Percentiles rank a stretch among this genome's conserved stretches.
phyloP scores from a whole-genome alignment of 345 rosid genomes.

The Salix exigua region DNA sequence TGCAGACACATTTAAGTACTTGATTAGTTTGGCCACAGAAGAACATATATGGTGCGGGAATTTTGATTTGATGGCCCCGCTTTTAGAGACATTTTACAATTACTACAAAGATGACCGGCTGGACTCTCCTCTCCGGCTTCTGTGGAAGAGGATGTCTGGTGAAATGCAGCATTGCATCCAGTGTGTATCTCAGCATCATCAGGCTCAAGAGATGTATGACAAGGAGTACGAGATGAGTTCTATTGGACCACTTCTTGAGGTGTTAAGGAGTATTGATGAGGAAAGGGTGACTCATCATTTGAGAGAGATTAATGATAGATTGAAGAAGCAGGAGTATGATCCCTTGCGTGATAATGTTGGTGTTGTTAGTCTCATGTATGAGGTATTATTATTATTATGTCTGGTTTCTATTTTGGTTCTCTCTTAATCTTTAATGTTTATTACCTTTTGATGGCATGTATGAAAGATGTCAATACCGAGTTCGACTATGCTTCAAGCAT shows the following conservation, averaged over 20 bases:
- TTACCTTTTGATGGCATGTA: background rate
- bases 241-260: constrained; percentile 78
- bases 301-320: constrained; percentile 55
- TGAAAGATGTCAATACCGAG: no score
- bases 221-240: constrained; percentile 65
- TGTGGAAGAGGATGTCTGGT: constrained; percentile 73
- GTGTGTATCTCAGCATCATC: constrained; percentile 90
- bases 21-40: constrained; percentile 63
- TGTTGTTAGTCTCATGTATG: constrained; percentile 88
- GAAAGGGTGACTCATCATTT: constrained; percentile 73
- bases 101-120: constrained; percentile 62
- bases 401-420: background rate
- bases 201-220: constrained; percentile 70
- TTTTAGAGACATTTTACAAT: constrained; percentile 82
- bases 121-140: constrained; percentile 71
- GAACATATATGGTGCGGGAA: constrained; percentile 80
- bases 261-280: constrained; percentile 66
- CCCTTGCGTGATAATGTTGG: constrained; percentile 62
- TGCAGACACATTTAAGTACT: constrained; percentile 62
- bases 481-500: no score
- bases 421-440: background rate
- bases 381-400: constrained; percentile 43
- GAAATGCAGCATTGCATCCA: constrained; percentile 76
- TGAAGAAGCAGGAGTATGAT: constrained; percentile 53
- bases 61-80: constrained; percentile 87